Conservation (phyloP, 2,329 filamentous ascomycete species). For the Phyllosticta ampelicida region DNA sequence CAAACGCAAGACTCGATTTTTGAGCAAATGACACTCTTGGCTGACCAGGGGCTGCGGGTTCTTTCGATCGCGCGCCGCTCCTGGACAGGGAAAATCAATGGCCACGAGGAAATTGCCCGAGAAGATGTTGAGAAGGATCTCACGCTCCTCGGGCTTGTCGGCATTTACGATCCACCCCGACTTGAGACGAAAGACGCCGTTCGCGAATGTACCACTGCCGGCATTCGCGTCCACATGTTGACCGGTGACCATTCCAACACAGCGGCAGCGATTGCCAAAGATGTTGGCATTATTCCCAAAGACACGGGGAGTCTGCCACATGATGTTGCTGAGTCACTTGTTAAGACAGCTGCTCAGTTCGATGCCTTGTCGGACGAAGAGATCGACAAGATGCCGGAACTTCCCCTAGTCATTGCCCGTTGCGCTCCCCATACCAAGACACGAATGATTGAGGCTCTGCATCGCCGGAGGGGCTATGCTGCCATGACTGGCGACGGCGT, state of each 20-base stretch:
- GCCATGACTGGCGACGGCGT: conserved; percentile 37
- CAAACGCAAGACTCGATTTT: conserved; percentile 43
- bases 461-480: conserved; percentile 30
- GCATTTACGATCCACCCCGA: conserved; percentile 79
- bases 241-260: conserved; percentile 39
- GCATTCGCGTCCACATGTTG: conserved; percentile 40
- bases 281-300: conserved; percentile 32
- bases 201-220: conserved; percentile 33
- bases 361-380: conserved; percentile 12
- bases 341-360: conserved; percentile 13
- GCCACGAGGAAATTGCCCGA: conserved; percentile 34
- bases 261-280: conserved; percentile 35
- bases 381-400: conserved; percentile 12
- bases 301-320: conserved; percentile 1
- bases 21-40: conserved; percentile 44
- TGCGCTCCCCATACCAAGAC: conserved; percentile 13
- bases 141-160: conserved; percentile 68
- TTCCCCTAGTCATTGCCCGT: conserved; percentile 13
- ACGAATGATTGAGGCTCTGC: conserved; percentile 20
- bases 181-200: conserved; percentile 59
- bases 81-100: conserved; percentile 19
- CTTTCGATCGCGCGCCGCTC: conserved; percentile 18
- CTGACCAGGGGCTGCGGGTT: conserved; percentile 17
- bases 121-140: conserved; percentile 56
- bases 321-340: conserved; percentile 9